Percentiles rank a stretch among this genome's conserved stretches.
Evolutionary conservation across 2,329 filamentous ascomycete species (phyloP).

Genomic region (Cladophialophora psammophila): DNA sequence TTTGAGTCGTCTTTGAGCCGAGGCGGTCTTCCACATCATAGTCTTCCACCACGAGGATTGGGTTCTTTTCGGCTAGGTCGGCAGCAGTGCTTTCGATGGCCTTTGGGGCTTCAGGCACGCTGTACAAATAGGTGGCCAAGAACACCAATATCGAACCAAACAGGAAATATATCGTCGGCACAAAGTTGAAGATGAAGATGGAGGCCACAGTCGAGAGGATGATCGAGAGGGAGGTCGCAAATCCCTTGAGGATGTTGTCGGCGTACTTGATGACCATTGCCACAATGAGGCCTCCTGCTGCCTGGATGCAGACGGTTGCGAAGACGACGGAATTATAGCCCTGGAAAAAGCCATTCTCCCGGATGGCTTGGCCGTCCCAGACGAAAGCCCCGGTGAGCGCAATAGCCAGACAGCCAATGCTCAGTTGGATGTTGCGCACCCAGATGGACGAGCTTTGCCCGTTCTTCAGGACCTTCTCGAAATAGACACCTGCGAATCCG

Average conservation of each 20-base stretch:
- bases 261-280: conserved; percentile 81
- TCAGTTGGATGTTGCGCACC: conserved; percentile 93
- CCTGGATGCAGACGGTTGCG: conserved; percentile 82
- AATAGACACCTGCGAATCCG: conserved; percentile 75
- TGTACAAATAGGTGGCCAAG: conserved; percentile 85
- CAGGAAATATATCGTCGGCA: conserved; percentile 68
- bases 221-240: conserved; percentile 90
- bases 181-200: conserved; percentile 82
- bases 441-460: conserved; percentile 80
- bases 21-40: conserved; percentile 23
- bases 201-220: conserved; percentile 85
- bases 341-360: conserved; percentile 85
- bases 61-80: conserved; percentile 28
- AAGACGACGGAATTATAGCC: conserved; percentile 94
- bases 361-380: conserved; percentile 83
- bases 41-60: conserved; percentile 31
- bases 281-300: conserved; percentile 82
- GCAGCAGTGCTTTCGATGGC: conserved; percentile 20
- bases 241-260: conserved; percentile 91
- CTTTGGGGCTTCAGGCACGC: conserved; percentile 50
- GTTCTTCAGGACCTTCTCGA: conserved; percentile 86
- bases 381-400: conserved; percentile 84
- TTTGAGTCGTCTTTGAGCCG: not conserved
- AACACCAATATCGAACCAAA: conserved; percentile 80
- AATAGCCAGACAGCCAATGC: conserved; percentile 90